phyloP scores from a whole-genome alignment of 305 asterid genomes.

The Coffea humblotiana region DNA sequence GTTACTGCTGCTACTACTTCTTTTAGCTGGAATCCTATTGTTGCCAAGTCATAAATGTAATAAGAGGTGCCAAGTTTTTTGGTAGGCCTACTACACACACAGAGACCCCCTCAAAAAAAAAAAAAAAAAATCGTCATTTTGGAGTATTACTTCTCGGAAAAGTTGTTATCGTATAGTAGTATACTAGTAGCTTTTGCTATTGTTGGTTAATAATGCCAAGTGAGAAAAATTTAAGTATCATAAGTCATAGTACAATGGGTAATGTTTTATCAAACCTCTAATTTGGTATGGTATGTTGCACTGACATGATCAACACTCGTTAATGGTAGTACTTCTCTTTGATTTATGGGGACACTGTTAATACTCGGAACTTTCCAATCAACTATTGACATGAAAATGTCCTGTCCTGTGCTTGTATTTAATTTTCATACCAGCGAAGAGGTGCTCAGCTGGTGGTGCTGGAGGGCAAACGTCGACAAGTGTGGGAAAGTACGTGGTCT shows the following conservation, averaged over 20 bases:
- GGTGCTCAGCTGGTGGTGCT: slow-evolving; percentile 93
- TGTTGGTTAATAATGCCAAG: too few species aligned
- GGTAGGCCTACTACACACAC: too few species aligned
- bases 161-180: too few species aligned
- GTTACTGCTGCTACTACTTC: neutral
- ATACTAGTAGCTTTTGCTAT: too few species aligned
- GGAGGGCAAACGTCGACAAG: slow-evolving; percentile 82
- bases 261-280: neutral
- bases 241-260: neutral
- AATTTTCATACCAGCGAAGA: slow-evolving; percentile 46
- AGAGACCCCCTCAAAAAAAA: too few species aligned
- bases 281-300: slow-evolving; percentile 1
- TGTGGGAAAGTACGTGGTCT: slow-evolving; percentile 85
- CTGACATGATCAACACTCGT: too few species aligned
- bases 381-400: neutral
- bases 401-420: neutral
- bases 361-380: neutral
- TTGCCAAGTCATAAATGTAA: neutral
- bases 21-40: neutral
- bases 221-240: too few species aligned
- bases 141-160: too few species aligned
- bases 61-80: neutral
- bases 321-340: too few species aligned
- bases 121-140: too few species aligned
- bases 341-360: too few species aligned